Evolutionary conservation across 805 yeast species (phyloP).

Genomic region (Candida palmyrensis): DNA sequence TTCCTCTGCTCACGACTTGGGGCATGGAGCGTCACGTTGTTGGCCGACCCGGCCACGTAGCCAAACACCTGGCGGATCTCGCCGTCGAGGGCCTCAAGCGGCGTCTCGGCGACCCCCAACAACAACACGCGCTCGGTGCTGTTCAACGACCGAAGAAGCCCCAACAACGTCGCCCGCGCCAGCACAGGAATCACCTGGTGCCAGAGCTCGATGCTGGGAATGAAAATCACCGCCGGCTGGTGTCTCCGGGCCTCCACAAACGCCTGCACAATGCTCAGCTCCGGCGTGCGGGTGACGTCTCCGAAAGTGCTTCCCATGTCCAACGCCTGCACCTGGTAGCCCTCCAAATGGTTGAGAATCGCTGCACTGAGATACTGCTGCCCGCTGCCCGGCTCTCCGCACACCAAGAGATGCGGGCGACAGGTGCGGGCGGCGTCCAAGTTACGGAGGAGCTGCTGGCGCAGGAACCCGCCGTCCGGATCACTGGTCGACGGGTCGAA

Average conservation of each 20-base stretch:
- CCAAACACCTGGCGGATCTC: constrained; percentile 58
- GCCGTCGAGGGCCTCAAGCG: constrained; percentile 32
- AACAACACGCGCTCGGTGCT: constrained; percentile 71
- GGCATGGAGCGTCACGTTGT: constrained; percentile 38
- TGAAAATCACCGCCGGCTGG: constrained; percentile 77
- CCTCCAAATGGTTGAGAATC: constrained; percentile 75
- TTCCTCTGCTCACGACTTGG: constrained; percentile 46
- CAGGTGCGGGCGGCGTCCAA: constrained; percentile 61
- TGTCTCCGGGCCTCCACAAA: constrained; percentile 86
- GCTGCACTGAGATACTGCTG: constrained; percentile 85
- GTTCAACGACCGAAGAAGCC: constrained; percentile 61
- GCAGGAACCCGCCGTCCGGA: constrained; percentile 60
- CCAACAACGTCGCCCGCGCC: constrained; percentile 66
- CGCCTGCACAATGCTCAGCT: constrained; percentile 75
- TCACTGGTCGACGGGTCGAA: constrained; percentile 53
- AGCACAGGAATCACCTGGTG: constrained; percentile 58
- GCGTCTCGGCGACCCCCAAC: constrained; percentile 64
- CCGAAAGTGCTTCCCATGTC: constrained; percentile 75
- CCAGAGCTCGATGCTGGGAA: constrained; percentile 84
- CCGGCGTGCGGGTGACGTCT: constrained; percentile 78
- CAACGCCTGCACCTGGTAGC: constrained; percentile 80
- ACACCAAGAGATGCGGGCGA: constrained; percentile 73
- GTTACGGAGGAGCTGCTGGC: constrained; percentile 53
- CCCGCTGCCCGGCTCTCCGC: constrained; percentile 78
- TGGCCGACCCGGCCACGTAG: constrained; percentile 34